Evolutionary conservation across 164 flowering plant genomes (phyloP), one percentile per base, ranked within the genome.

Genomic region (Macadamia tetraphylla): DNA sequence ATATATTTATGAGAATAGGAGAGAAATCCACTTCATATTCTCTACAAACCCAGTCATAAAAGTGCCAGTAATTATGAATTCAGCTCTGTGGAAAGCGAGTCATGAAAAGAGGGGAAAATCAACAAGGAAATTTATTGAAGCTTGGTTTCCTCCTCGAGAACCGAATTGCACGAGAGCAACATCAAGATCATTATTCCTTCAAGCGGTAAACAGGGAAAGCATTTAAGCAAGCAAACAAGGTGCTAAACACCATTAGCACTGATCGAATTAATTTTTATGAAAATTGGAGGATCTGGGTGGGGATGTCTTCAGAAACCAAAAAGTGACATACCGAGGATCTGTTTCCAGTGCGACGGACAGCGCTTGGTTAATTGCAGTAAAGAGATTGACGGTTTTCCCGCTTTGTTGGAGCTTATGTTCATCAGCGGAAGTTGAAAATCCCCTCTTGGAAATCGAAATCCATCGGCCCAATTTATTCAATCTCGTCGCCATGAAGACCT

Each of bases 301-400:
- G 23, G 23, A 23, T 52, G 29, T 46, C n/a, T 57, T 67, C 2
- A 3, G 23, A 62, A 9, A 17, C 18, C 17, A 11, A 17, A 2
- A 17, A 58, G 29, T 30, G 64, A 63, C 74, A 11, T 51, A 79
- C 81, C 79, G 77, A 46, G 81, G 81, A 73, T 79, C 81, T 29
- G 77, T 70, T 60, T 79, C 81, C 2, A 79, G 71, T 7, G 81
- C 79, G 10, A 79, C 68, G 58, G 65, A 67, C 35, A 79, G 81
- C 0, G 81, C 81, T 60, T 79, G 75, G 63, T 79, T 79, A 64
- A 79, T 76, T 43, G 81, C 81, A 40, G 81, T 56, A 70, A 79
- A 79, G 65, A 79, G 81, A 68, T 79, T 79, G 43, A 74, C 58
- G 42, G 63, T 29, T 67, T 67, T 72, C 8, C 71, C 67, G 18